phyloP scores from a whole-genome alignment of 2,329 filamentous ascomycete species.

The Neofusicoccum sp. region DNA sequence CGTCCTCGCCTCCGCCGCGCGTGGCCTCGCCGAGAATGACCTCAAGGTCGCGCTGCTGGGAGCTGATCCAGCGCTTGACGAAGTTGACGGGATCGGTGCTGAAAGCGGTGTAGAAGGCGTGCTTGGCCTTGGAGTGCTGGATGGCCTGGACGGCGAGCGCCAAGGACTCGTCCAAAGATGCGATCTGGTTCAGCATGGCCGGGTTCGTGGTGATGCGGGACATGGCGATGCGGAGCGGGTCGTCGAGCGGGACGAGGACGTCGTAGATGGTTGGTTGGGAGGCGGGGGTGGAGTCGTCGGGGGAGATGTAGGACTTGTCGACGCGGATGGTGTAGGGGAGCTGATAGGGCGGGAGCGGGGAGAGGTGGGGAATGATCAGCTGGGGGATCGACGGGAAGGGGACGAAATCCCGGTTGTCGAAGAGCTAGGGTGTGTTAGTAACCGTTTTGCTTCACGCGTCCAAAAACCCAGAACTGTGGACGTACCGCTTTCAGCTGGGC shows the following conservation, averaged over 20 bases:
- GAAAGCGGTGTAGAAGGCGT: slow-evolving; percentile 79
- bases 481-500: slow-evolving; percentile 73
- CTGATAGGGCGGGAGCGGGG: slow-evolving; percentile 74
- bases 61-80: slow-evolving; percentile 82
- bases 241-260: slow-evolving; percentile 78
- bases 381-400: slow-evolving; percentile 84
- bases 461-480: too few species aligned
- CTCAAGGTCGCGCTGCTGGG: slow-evolving; percentile 86
- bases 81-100: slow-evolving; percentile 81
- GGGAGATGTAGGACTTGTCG: slow-evolving; percentile 62
- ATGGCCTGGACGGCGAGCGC: slow-evolving; percentile 80
- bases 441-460: neutral
- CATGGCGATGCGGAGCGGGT: slow-evolving; percentile 66
- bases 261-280: slow-evolving; percentile 85
- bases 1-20: slow-evolving; percentile 52
- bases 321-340: slow-evolving; percentile 92
- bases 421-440: slow-evolving; percentile 54
- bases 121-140: slow-evolving; percentile 81
- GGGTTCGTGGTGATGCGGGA: slow-evolving; percentile 57
- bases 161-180: slow-evolving; percentile 77
- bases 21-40: slow-evolving; percentile 80
- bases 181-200: slow-evolving; percentile 75
- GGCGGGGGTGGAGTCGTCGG: slow-evolving; percentile 64
- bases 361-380: slow-evolving; percentile 74
- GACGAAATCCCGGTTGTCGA: slow-evolving; percentile 67